A percentile compares a stretch with the other conserved stretches of the same genome.
These are phyloP conservation scores for Cladophialophora chaetospira DNA, from an alignment of 2,329 filamentous ascomycete genomes.

Conservation along the genomic window DNA sequence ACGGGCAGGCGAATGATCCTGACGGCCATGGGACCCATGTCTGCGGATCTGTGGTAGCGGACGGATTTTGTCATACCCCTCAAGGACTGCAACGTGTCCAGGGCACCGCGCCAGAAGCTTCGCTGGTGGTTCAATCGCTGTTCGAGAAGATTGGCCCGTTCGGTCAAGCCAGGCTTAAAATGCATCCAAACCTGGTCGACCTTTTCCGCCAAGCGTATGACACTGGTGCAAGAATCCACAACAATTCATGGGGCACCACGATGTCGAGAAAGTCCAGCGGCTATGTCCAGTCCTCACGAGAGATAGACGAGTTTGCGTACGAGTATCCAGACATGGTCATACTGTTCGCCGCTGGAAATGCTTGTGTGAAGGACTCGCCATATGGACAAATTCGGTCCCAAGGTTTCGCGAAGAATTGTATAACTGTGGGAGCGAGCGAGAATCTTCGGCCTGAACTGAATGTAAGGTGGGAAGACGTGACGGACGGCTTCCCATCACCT, in stretches of 20 bases:
- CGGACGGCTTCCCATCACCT: not conserved
- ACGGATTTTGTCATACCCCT: not conserved
- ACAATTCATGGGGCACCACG: not conserved
- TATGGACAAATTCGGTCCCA: not conserved
- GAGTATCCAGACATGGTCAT: not conserved
- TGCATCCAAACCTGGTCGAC: conserved; percentile 20
- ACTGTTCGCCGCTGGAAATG: not conserved
- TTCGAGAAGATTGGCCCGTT: not conserved
- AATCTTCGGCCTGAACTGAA: not conserved
- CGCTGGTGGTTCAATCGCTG: not conserved
- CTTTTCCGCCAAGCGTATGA: not conserved
- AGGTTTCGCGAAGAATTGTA: not conserved
- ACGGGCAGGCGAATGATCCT: not conserved
- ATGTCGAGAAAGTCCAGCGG: not conserved
- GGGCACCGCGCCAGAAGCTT: not conserved
- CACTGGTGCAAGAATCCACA: not conserved
- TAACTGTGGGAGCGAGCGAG: not conserved
- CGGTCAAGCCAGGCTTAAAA: conserved; percentile 14
- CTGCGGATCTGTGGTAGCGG: not conserved
- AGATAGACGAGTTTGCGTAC: not conserved
- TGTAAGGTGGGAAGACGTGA: not conserved
- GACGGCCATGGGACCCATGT: not conserved
- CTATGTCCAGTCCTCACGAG: not conserved
- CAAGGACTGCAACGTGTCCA: not conserved
- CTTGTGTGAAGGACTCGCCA: not conserved